A percentile compares a stretch with the other conserved stretches of the same genome.
These are phyloP conservation scores for Xylaria sp. DNA, from an alignment of 2,329 filamentous ascomycete genomes.

Conservation along the genomic window DNA sequence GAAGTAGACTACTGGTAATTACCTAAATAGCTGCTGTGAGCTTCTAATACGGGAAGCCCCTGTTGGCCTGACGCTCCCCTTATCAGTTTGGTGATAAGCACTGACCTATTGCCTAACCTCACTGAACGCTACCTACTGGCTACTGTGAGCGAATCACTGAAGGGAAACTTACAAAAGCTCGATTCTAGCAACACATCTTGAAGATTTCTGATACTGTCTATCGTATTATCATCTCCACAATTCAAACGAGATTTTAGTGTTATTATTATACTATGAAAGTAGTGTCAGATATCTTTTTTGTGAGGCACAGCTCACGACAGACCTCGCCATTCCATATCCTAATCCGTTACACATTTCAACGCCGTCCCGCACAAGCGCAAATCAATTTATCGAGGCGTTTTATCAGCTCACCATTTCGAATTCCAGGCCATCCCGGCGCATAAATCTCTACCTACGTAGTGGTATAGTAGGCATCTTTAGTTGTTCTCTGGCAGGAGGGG, in stretches of 20 bases:
- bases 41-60: no score
- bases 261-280: background rate
- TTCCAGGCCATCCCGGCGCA: background rate
- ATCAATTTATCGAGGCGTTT: background rate
- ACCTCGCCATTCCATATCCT: conserved; percentile 7
- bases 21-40: background rate
- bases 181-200: background rate
- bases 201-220: no score
- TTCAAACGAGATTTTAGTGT: background rate
- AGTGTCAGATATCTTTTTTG: background rate
- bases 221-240: background rate
- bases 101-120: background rate
- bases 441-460: background rate
- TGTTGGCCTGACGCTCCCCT: background rate
- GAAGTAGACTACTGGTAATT: no score
- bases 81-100: conserved; percentile 18
- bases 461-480: conserved; percentile 37
- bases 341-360: background rate
- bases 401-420: background rate
- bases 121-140: no score
- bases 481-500: conserved; percentile 66
- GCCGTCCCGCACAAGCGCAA: background rate
- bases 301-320: background rate
- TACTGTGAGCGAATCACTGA: background rate
- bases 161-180: background rate